Evolutionary conservation across 306 rosid genomes (phyloP).

Genomic region (Prunus fruticosa): DNA sequence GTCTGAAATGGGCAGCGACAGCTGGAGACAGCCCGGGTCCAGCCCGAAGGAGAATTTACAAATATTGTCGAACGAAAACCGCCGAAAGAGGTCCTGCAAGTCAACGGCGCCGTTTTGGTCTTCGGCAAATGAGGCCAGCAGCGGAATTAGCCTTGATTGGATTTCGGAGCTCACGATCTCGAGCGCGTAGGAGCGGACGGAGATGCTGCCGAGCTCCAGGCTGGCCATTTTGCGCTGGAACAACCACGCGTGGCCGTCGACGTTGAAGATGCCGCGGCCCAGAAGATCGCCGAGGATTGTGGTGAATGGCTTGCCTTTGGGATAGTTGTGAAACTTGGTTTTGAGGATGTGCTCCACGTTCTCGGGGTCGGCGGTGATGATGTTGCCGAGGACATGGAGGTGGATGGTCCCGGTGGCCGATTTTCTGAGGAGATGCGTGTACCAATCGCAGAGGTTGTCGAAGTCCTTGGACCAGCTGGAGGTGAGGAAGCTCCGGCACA

Average conservation of each 20-base stretch:
- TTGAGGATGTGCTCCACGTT: conserved; percentile 77
- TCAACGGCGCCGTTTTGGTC: conserved; percentile 24
- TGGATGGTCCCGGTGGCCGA: conserved; percentile 60
- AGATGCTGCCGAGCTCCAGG: conserved; percentile 60
- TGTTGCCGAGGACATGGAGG: conserved; percentile 63
- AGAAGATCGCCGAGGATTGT: conserved; percentile 76
- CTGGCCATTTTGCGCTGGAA: conserved; percentile 89
- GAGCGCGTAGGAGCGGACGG: conserved; percentile 60
- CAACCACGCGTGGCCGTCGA: conserved; percentile 65
- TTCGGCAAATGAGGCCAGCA: conserved; percentile 11
- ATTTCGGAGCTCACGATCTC: conserved; percentile 47
- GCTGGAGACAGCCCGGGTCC: conserved; percentile 70
- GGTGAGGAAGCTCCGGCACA: conserved; percentile 48
- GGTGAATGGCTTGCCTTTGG: conserved; percentile 75
- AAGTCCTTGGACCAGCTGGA: conserved; percentile 40
- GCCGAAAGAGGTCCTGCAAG: conserved; percentile 62
- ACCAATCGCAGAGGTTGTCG: conserved; percentile 69
- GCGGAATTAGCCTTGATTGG: conserved; percentile 44
- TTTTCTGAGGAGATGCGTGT: conserved; percentile 55
- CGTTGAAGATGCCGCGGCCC: conserved; percentile 82
- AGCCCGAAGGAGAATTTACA: conserved; percentile 71
- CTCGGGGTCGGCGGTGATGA: conserved; percentile 61
- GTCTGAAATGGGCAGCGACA: conserved; percentile 39
- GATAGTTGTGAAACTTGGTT: conserved; percentile 71
- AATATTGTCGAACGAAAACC: conserved; percentile 79